Conservation (phyloP, 2,329 filamentous ascomycete genomes). For the Botrytis galanthina region DNA sequence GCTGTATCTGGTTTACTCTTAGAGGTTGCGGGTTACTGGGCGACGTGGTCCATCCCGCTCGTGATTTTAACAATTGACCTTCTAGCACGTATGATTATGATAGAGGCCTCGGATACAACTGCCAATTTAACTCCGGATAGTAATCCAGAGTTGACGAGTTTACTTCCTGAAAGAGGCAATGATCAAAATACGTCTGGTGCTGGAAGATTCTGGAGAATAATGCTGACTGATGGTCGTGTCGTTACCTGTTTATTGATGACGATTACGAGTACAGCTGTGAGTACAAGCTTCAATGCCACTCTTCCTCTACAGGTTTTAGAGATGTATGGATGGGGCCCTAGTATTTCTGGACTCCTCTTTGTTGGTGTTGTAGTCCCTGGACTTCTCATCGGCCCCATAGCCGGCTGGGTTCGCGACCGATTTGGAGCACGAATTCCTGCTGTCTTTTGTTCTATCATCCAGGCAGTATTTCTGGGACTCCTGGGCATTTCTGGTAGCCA, state of each 20-base stretch:
- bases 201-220: neutral
- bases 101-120: neutral
- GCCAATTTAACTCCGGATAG: neutral
- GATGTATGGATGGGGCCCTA: neutral
- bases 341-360: neutral
- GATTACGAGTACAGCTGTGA: neutral
- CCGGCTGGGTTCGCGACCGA: neutral
- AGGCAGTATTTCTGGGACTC: neutral
- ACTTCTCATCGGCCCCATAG: neutral
- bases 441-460: neutral
- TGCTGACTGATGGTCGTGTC: neutral
- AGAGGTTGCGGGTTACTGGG: conserved; percentile 2
- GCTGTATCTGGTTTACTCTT: conserved; percentile 1
- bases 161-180: neutral
- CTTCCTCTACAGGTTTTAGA: neutral
- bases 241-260: neutral
- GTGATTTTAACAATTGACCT: neutral
- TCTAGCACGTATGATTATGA: conserved; percentile 4
- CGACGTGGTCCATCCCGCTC: neutral
- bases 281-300: neutral
- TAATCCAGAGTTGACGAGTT: neutral
- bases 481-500: neutral
- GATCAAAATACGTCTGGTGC: neutral
- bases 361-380: neutral
- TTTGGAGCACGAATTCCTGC: neutral